phyloP scores from a whole-genome alignment of 148 eudicot species.

The Silene conica region DNA sequence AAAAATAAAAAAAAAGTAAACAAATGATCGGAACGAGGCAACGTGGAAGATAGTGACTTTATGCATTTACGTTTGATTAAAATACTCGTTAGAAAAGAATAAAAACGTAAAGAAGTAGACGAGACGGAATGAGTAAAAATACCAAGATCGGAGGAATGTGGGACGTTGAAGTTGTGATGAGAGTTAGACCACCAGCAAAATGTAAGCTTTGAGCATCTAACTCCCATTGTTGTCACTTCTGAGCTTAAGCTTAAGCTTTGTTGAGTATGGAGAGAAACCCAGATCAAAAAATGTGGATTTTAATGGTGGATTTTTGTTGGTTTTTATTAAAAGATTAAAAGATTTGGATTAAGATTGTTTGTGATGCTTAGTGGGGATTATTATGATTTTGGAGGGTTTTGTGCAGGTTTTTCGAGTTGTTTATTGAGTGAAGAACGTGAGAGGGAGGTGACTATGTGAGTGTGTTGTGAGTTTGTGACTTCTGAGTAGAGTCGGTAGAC shows the following conservation, averaged over 20 bases:
- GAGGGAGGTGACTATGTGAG: not conserved
- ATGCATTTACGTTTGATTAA: not conserved
- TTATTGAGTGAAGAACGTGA: not conserved
- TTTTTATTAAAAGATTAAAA: not conserved
- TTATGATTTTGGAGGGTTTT: not conserved
- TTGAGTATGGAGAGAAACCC: not conserved
- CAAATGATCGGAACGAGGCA: too few relatives aligned
- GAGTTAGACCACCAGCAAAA: constrained; percentile 52
- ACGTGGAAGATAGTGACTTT: too few relatives aligned
- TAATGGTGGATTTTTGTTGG: constrained; percentile 17
- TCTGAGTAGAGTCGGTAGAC: too few relatives aligned
- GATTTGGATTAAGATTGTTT: too few relatives aligned
- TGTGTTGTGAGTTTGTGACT: too few relatives aligned
- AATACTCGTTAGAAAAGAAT: not conserved
- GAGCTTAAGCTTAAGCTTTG: not conserved
- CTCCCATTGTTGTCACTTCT: constrained; percentile 59
- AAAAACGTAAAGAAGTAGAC: not conserved
- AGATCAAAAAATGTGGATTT: constrained; percentile 11
- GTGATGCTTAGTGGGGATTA: not conserved
- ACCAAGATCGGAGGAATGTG: constrained; percentile 60
- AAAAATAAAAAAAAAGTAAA: not conserved
- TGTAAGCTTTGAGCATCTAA: constrained; percentile 57
- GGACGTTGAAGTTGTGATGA: constrained; percentile 39
- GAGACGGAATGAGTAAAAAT: not conserved
- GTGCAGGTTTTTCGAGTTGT: not conserved